Evolutionary conservation across 2,329 filamentous ascomycete genomes (phyloP), one percentile per base, ranked within the genome.

Genomic region (Curvularia hawaiiensis): DNA sequence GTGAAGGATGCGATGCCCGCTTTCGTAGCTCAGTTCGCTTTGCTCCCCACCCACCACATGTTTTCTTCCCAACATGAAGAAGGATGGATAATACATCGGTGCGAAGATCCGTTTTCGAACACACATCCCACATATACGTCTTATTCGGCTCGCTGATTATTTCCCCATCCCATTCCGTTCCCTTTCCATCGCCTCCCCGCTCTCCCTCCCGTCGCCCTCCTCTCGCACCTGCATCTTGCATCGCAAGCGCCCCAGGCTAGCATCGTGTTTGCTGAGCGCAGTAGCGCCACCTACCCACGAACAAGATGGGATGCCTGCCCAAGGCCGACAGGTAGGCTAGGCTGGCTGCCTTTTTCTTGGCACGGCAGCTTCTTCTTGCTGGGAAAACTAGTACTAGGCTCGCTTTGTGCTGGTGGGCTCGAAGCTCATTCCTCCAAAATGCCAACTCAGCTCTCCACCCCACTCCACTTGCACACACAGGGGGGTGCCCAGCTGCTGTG

Each of bases 391-490:
- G 43, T 8, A 46, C 52, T 56, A 56, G 43, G 24, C 48, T 50
- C 16, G 38, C 38, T 50, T 30, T 26, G 38, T 53, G 30, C 31
- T 56, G 40, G 56, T 26, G 52, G 18, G 16, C 51, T 49, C 20
- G 28, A 56, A 39, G 48, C 49, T 52, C 53, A 28, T 28, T 28
- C 26, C 26, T 28, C 22, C 26, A 28, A 28, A 59, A 53, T 50
- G 40, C 49, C 53, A 59, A 50, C 53, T 45, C 53, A 56, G 57
- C 57, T 46, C 35, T 30, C 45, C 26, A 28, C 26, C 26, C 26
- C 26, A 28, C 26, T 28, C 35, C 54, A 56, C 35, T 26, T 12
- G 44, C 12, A 31, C 44, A 33, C 44, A 24, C 22, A 44, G 24
- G 39, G 26, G 22, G 6, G 26, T 7, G 26, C 26, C 26, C 26